These are phyloP conservation scores for Leptomonas pyrrhocoris DNA, from an alignment of 208 protist genomes.

Conservation along the genomic window DNA sequence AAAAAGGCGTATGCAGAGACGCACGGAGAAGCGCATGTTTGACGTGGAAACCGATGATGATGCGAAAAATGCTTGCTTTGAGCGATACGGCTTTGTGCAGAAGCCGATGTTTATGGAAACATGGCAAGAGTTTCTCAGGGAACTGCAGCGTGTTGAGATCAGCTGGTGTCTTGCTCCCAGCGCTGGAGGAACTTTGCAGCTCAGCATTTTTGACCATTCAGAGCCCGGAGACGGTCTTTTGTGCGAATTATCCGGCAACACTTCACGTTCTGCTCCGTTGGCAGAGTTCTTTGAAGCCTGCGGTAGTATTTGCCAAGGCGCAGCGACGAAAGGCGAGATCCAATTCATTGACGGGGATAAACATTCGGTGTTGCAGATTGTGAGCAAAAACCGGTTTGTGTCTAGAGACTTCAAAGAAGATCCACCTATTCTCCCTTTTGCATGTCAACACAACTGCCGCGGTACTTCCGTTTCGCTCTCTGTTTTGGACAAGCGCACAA, in stretches of 20 bases:
- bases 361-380: constrained; percentile 19
- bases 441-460: constrained; percentile 59
- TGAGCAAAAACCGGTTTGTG: constrained; percentile 30
- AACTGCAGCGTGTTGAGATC: constrained; percentile 69
- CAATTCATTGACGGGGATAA: constrained; percentile 29
- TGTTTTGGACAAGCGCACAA: constrained; percentile 54
- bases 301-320: constrained; percentile 43
- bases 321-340: constrained; percentile 15
- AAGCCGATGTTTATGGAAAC: constrained; percentile 61
- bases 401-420: constrained; percentile 20
- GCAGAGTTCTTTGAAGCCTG: constrained; percentile 77
- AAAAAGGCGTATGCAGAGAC: neutral
- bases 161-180: constrained; percentile 58
- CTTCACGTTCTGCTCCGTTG: constrained; percentile 48
- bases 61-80: constrained; percentile 61
- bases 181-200: constrained; percentile 43
- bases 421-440: constrained; percentile 39
- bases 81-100: constrained; percentile 76
- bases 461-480: constrained; percentile 63
- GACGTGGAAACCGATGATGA: constrained; percentile 45
- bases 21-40: neutral
- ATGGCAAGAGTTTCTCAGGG: constrained; percentile 72
- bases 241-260: constrained; percentile 47
- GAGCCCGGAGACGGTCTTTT: constrained; percentile 52
- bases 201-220: constrained; percentile 64